These are phyloP conservation scores for Nigrospora oryzae DNA, from an alignment of 2,329 filamentous ascomycete genomes.

Conservation along the genomic window DNA sequence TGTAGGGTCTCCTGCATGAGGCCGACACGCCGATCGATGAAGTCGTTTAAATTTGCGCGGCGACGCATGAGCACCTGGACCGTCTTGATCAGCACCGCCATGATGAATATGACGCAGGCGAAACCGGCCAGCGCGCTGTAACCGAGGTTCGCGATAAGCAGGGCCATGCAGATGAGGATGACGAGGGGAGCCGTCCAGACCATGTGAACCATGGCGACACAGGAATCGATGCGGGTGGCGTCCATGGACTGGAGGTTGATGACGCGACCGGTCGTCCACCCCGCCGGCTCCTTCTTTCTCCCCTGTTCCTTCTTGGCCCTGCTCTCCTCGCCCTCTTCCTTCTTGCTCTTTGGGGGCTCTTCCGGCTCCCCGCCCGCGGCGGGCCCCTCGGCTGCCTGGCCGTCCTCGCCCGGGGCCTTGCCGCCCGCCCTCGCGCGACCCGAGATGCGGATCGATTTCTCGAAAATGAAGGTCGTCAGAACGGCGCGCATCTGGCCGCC, in stretches of 20 bases:
- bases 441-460: constrained; percentile 80
- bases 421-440: constrained; percentile 77
- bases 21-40: constrained; percentile 81
- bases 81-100: constrained; percentile 65
- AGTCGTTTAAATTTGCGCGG: constrained; percentile 72
- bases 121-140: constrained; percentile 84
- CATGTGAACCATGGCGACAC: constrained; percentile 77
- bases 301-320: constrained; percentile 46
- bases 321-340: background rate
- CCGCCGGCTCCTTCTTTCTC: constrained; percentile 20
- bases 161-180: constrained; percentile 65
- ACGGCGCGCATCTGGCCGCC: constrained; percentile 73
- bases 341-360: background rate
- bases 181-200: constrained; percentile 78
- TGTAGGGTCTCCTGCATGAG: constrained; percentile 83
- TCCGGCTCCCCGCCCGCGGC: background rate
- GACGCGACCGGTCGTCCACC: constrained; percentile 64
- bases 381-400: background rate
- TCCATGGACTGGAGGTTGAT: constrained; percentile 89
- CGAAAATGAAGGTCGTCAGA: constrained; percentile 76
- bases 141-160: constrained; percentile 73
- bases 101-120: constrained; percentile 63
- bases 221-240: constrained; percentile 80
- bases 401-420: background rate
- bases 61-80: constrained; percentile 66